Evolutionary conservation across 306 rosid species (phyloP), one percentile per base, ranked within the genome.

Genomic region (Cucumis hystrix): DNA sequence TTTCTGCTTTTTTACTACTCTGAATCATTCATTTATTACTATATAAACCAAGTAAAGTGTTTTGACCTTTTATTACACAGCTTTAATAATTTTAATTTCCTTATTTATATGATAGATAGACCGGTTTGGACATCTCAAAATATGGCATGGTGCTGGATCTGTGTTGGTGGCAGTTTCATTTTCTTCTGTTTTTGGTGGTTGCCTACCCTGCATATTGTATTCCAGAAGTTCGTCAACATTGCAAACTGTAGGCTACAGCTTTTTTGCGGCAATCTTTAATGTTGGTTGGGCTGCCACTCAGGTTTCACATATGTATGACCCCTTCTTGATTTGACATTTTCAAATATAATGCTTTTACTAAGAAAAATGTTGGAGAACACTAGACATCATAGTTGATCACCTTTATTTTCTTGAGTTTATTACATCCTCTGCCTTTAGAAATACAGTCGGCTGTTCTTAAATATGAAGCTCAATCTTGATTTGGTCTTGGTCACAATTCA

Each of bases 91-190:
- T 52, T 74, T 65, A 7, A 80, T 73, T 71, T 71, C 64, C 74
- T 41, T 41, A 15, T 75, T 83, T 75, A 63, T 74, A 81, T 84
- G 88, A 84, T 80, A 95, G 98, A 95, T 95, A 83, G 98, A 95
- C 84, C 84, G 96, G 75, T 95, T 92, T 80, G 98, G 98, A 74
- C 93, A 84, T 88, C 92, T 95, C 91, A 92, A 95, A 85, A 81
- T 92, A 85, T 95, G 98, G 97, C 98, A 95, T 85, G 97, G 84
- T 67, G 97, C 93, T n/a, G 98, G 98, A 81, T 94, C 98, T 77
- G 16, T 86, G 60, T 84, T 94, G 90, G 98, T 94, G 78, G 96
- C 98, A n/a, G 79, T 89, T 79, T 94, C 98, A 61, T 94, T 94
- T 90, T 94, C 98, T 83, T 94, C 98, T 6, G 96, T 92, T 72